Evolutionary conservation across 2,329 filamentous ascomycete species (phyloP), one percentile per base, ranked within the genome.

Genomic region (Hypocrella siamensis): DNA sequence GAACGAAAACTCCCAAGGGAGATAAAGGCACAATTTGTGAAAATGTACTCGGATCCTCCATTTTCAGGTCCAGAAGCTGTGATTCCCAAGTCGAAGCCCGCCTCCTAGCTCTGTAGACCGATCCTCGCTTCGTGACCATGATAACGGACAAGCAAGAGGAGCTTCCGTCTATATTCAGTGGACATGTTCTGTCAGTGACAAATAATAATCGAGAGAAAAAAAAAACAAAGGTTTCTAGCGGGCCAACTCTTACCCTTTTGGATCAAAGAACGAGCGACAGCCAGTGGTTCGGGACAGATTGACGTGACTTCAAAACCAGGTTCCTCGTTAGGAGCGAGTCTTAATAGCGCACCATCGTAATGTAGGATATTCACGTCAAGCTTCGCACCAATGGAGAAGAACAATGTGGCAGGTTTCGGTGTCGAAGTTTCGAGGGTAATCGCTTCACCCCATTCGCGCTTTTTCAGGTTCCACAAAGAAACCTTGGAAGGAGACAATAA

Each of bases 321-420:
- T 12, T 61, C 62, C 12, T 67, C 52, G 30, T 61, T 58, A 17
- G 36, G 34, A 16, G 35, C 26, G 9, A 78, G 51, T 42, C 79
- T 73, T 0, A 62, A 64, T 45, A 84, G 56, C 3, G 63, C 60
- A 1, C 79, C 80, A 32, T 78, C 74, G 12, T 69, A 64, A 22
- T 70, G 70, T 5, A 84, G 62, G 6, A 83, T 46, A 7, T 82
- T 47, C 1, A 84, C 49, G 9, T 61, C 57, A 2, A 63, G 61
- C 1, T 58, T 47, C 2, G 47, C 35, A 12, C 44, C 17, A 52
- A 50, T 17, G 52, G 50, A 5, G 60, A 85, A 84, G 35, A 75
- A 72, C 44, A 82, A 73, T 1, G 73, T 64, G 26, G 70, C 62
- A 1, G 73, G 68, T 30, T 64, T 67, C 31, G 76, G 69, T 6